Evolutionary conservation across 129 eudicot species (phyloP), one percentile per base, ranked within the genome.

Genomic region (Pseudognaphalium luteoalbum): DNA sequence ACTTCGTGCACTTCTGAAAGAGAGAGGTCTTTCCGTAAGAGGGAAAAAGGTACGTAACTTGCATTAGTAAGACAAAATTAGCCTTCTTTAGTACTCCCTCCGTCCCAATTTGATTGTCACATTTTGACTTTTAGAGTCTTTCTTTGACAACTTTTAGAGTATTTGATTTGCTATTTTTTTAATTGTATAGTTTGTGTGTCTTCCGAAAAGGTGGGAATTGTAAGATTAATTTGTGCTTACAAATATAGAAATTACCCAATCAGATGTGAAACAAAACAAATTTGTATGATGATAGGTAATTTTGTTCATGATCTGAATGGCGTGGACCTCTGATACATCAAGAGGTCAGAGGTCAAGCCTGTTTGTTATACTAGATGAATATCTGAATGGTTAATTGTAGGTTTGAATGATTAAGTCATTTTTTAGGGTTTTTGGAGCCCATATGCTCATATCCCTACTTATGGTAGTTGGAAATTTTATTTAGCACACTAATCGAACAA

Each of bases 1-100:
- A 80, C 88, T 93, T 4, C 96, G 97, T 47, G 88, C 85, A 20
- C 86, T 93, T 71, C 57, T 93, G 29, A 90, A 76, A 88, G 98
- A 90, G 72, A 90, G 79, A 78, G 91, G 98, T 66, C 92, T 93
- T 76, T 82, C 97, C 3, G 76, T 66, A 20, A 93, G 66, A 77
- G 98, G 97, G 47, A 93, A 82, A 72, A 93, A 93, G 92, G 98
- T 86, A 83, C 74, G 89, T 73, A 37, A 47, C 80, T 14, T 73
- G 34, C 62, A 51, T 54, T 29, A 51, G 17, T 10, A 62, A 62
- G 17, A 4, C 67, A 22, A 62, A 62, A 62, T 3, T 62, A 62
- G 37, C 33, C 14, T 12, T 2, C 29, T 58, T 25, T n/a, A n/a
- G n/a, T n/a, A n/a, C n/a, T n/a, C n/a, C n/a, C n/a, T n/a, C n/a